Conservation (phyloP, 352 stramenopile genomes). For the Plasmopara muralis region DNA sequence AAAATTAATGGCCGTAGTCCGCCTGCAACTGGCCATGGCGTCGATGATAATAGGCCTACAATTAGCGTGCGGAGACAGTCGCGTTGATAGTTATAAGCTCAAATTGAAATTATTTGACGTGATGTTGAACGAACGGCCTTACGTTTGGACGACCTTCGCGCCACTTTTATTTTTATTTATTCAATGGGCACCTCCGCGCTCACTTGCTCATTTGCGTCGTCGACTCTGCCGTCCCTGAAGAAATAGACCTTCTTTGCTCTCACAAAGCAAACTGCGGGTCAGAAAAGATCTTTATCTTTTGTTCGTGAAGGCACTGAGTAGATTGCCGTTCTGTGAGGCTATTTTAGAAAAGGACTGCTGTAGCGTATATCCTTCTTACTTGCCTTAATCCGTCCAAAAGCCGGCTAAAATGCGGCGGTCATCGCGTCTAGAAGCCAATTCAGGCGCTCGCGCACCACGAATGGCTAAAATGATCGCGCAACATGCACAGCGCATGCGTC, state of each 20-base stretch:
- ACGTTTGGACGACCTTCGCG: constrained; percentile 6
- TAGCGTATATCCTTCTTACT: constrained; percentile 6
- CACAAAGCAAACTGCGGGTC: constrained; percentile 1
- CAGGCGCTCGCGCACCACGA: constrained; percentile 35
- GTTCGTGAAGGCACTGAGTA: constrained; percentile 5
- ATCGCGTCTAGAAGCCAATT: constrained; percentile 42
- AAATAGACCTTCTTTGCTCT: constrained; percentile 3
- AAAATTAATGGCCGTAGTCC: constrained; percentile 30
- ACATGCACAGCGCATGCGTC: constrained; percentile 32
- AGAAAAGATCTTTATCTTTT: constrained; percentile 12
- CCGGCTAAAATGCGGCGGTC: constrained; percentile 49
- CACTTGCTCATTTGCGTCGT: constrained; percentile 18
- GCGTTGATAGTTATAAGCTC: constrained; percentile 31
- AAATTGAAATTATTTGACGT: constrained; percentile 1
- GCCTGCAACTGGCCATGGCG: constrained; percentile 8
- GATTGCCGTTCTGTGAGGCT: constrained; percentile 11
- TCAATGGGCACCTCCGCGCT: background rate
- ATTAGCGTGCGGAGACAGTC: constrained; percentile 62
- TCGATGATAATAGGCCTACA: constrained; percentile 15
- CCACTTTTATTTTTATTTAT: constrained; percentile 1
- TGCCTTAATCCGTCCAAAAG: constrained; percentile 11
- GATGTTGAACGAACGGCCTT: background rate
- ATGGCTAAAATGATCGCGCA: constrained; percentile 59
- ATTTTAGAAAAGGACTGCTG: no score
- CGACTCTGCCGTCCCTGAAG: constrained; percentile 21